Base-by-base conservation (phyloP, 305 asterid genomes). In the Ilex paraguariensis region DNA sequence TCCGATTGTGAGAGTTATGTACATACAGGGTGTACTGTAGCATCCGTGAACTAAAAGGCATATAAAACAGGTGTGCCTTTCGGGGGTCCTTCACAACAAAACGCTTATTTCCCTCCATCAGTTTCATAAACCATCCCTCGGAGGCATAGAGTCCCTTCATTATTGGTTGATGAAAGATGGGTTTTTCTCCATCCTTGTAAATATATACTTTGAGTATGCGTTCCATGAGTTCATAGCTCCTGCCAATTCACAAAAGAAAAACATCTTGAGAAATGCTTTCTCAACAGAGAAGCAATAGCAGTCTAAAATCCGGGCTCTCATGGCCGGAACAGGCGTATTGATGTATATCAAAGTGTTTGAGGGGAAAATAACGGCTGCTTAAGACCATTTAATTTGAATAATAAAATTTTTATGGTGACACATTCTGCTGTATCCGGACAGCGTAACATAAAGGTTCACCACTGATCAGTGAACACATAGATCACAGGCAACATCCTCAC, bases 101-200 rank as follows among this genome's bases (percentile, higher is more conserved):
- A 33, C 55, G 84, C 61, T 73, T 88, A 59, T 81, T 86, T 36
- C 86, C 87, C 78, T 84, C 96, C 96, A 91, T 88, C 66, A 88
- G 84, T 69, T 91, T 91, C 93, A 91, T 91, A 71, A 91, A 91
- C 98, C 98, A 91, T 68, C 98, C 98, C 76, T 91, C 96, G 3
- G 98, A 88, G 46, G 98, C 96, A 71, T 91, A 91, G 42, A 91
- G 56, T 65, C 98, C 98, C 68, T 88, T 91, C 50, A 88, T 84
- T 59, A 81, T 74, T 9, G 98, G 98, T 66, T 80, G 89, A 77
- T 91, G 98, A 77, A 91, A 91, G 65, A 91, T 84, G 16, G 98
- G 98, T 67, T 84, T 88, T 64, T 73, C 84, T 33, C 98, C 98
- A 45, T 88, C 98, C 66, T 77, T 91, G 77, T 86, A 91, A 64